Evolutionary conservation across 805 yeast genomes (phyloP).

Genomic region (Clavispora santaluciae): DNA sequence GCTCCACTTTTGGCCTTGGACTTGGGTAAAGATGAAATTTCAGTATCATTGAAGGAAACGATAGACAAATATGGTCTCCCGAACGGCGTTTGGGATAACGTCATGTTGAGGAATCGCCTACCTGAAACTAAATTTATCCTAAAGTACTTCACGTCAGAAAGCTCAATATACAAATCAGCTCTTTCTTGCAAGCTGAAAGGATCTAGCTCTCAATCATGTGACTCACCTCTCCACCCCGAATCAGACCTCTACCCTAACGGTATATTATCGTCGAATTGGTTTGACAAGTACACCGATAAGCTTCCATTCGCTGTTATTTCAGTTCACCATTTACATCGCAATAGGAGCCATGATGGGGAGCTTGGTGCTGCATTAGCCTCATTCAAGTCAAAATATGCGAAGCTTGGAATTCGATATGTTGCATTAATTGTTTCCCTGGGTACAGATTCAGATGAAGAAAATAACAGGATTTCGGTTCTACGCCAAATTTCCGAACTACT

Average conservation of each 20-base stretch:
- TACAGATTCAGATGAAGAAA: slow-evolving; percentile 12
- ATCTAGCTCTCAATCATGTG: slow-evolving; percentile 20
- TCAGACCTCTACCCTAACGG: slow-evolving; percentile 26
- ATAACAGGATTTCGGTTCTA: slow-evolving; percentile 20
- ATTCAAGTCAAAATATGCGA: slow-evolving; percentile 7
- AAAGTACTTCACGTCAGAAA: slow-evolving; percentile 8
- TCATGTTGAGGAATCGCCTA: slow-evolving; percentile 31
- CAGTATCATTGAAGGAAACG: slow-evolving; percentile 1
- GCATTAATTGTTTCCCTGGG: slow-evolving; percentile 21
- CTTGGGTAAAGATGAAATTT: slow-evolving; percentile 8
- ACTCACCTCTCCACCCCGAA: slow-evolving; percentile 34
- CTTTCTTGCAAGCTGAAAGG: slow-evolving; percentile 4
- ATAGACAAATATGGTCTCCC: slow-evolving; percentile 16
- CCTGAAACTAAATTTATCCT: slow-evolving; percentile 31
- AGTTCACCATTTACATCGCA: slow-evolving; percentile 14
- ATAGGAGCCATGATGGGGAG: slow-evolving; percentile 10
- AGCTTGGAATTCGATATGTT: slow-evolving; percentile 15
- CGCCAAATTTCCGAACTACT: slow-evolving; percentile 29
- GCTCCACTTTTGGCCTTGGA: slow-evolving; percentile 29
- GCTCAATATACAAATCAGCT: slow-evolving; percentile 1
- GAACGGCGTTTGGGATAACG: slow-evolving; percentile 33
- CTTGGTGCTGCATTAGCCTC: slow-evolving; percentile 15
- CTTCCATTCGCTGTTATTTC: slow-evolving; percentile 31
- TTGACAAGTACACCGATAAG: slow-evolving; percentile 25
- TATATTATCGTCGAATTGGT: slow-evolving; percentile 30